phyloP scores from a whole-genome alignment of 306 rosid genomes.

The Boehmeria nivea region DNA sequence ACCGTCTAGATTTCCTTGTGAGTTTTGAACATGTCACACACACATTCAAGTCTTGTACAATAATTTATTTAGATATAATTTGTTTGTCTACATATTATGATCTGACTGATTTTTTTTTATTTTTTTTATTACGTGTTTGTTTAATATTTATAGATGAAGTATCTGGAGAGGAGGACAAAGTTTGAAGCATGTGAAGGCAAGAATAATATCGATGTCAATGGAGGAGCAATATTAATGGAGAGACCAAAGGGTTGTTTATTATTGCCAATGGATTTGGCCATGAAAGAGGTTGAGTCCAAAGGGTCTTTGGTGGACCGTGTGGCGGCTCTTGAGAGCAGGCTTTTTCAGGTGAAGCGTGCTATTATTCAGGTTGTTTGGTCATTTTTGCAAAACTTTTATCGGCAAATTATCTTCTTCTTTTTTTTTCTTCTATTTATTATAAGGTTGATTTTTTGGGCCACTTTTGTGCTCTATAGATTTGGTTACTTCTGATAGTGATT shows the following conservation, averaged over 20 bases:
- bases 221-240: slow-evolving; percentile 15
- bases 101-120: neutral
- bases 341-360: slow-evolving; percentile 47
- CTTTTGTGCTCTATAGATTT: too few relatives aligned
- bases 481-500: too few relatives aligned
- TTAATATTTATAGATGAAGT: slow-evolving; percentile 44
- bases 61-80: too few relatives aligned
- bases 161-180: slow-evolving; percentile 57
- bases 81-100: too few relatives aligned
- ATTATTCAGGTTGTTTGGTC: neutral
- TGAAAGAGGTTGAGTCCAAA: slow-evolving; percentile 46
- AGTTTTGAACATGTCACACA: neutral
- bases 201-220: neutral
- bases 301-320: slow-evolving; percentile 73
- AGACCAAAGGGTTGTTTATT: slow-evolving; percentile 18
- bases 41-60: too few relatives aligned
- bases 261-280: slow-evolving; percentile 36
- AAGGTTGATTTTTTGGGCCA: too few relatives aligned
- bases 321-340: slow-evolving; percentile 58
- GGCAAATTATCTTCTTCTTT: too few relatives aligned
- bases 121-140: neutral
- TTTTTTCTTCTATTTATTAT: too few relatives aligned
- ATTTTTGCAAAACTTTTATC: too few relatives aligned
- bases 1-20: slow-evolving; percentile 64
- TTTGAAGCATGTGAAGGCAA: slow-evolving; percentile 14